Evolutionary conservation across 106 monocot genomes (phyloP), one percentile per base, ranked within the genome.

Genomic region (Agapanthus africanus): DNA sequence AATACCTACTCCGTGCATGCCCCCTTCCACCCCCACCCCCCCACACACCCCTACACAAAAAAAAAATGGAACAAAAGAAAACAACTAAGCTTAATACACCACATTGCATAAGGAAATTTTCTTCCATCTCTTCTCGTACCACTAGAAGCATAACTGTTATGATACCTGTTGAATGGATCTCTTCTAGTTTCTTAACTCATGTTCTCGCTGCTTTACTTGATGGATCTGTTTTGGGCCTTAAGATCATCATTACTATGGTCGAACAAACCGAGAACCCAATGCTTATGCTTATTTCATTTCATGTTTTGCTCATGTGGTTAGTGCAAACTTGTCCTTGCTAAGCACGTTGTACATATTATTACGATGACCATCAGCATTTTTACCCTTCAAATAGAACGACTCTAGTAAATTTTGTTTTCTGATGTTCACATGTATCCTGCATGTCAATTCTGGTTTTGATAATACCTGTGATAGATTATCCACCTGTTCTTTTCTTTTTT

Each of bases 251-350:
- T n/a, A n/a, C 52, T 52, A 52, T 21, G 2, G 13, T 52, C n/a
- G 25, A 22, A 1, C 52, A 11, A 3, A 52, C 9, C 25, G 3
- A 52, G 3, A 52, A 23, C 22, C 25, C 3, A 9, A 6, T 22
- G n/a, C 52, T 52, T 52, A 52, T 22, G n/a, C 52, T 52, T 54
- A 4, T 54, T 54, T 13, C 54, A n/a, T n/a, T n/a, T n/a, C n/a
- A 56, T 28, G 56, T 11, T 16, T 30, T 28, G 11, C 26, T 21
- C 50, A 21, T 21, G 10, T 1, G 22, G 44, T 44, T 44, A 14
- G 44, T 44, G 44, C 44, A 44, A 44, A 44, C 2, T 8, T 7
- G 44, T 4, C 4, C 2, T 13, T n/a, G n/a, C n/a, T n/a, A n/a
- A n/a, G n/a, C n/a, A n/a, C n/a, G n/a, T n/a, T n/a, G n/a, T n/a